Base-by-base conservation (phyloP, 2,329 filamentous ascomycete species). In the Huntiella bhutanensis region DNA sequence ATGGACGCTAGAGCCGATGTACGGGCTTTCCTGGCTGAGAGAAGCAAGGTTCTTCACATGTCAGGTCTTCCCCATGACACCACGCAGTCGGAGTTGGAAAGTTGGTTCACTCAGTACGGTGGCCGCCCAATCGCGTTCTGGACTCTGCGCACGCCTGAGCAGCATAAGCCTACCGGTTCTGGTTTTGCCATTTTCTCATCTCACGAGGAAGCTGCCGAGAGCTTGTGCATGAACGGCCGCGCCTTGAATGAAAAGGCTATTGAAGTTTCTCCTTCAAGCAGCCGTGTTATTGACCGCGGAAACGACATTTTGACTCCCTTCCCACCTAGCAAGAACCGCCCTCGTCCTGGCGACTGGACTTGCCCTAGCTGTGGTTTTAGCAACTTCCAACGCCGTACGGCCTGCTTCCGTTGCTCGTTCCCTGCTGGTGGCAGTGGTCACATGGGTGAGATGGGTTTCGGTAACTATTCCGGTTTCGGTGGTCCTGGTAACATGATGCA, bases 61-160 rank as follows among this genome's bases (percentile, higher is more conserved):
- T 94, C 87, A 57, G 91, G 91, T 42, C 72, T 98, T 45, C 91
- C 91, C 39, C 91, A 98, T 60, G 91, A 98, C 57, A 98, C 91
- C 33, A 98, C 91, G 1, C 91, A 98, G 65, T 96, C 88, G 3
- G 91, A 98, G 66, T 73, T 98, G 17, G 91, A 98, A 67, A 95
- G 87, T 65, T 98, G 91, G 91, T 98, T 96, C 60, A 98, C 91
- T 28, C 91, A 98, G 63, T 98, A 94, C 59, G 91, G 91, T 53
- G 91, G 91, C 43, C 82, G 91, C 38, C 91, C 91, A 28, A 98
- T 98, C 65, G 91, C 91, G 15, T 98, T 98, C 66, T 98, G 91
- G 91, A 98, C 91, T 13, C 73, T 98, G 43, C 82, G 88, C 52
- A 98, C 91, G 11, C 91, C 91, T 3, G 91, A 98, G 64, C 91